Conservation (phyloP, 1,284 basidiomycete genomes). For the Moesziomyces parantarcticus region DNA sequence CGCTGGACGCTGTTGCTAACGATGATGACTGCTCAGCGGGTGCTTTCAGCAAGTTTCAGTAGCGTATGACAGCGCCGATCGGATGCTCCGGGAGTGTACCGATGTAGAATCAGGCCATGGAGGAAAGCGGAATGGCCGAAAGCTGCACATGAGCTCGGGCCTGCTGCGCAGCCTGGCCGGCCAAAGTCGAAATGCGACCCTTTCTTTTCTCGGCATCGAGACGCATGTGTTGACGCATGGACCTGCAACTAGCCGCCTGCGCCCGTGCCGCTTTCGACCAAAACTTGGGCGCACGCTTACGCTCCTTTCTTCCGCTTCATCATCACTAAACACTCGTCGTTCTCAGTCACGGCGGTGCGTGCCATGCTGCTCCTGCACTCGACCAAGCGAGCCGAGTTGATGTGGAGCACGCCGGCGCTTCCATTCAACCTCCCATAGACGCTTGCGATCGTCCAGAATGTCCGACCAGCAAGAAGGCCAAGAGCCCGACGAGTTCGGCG, state of each 20-base stretch:
- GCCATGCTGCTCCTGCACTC: not conserved
- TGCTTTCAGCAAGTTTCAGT: too few species aligned
- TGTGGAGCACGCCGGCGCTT: not conserved
- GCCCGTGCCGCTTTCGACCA: not conserved
- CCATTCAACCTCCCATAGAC: too few species aligned
- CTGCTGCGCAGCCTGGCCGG: too few species aligned
- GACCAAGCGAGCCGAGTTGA: not conserved
- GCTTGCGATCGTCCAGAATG: slow-evolving; percentile 9
- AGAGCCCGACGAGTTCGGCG: slow-evolving; percentile 48
- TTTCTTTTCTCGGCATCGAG: too few species aligned
- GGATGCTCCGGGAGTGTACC: too few species aligned
- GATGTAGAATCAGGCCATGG: too few species aligned
- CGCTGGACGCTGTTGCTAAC: not conserved
- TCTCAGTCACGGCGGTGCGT: not conserved
- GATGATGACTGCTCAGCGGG: not conserved
- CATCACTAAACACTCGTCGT: not conserved
- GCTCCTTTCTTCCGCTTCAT: not conserved
- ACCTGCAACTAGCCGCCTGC: not conserved
- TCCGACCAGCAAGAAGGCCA: slow-evolving; percentile 21
- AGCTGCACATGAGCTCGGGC: too few species aligned
- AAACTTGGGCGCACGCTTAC: too few species aligned
- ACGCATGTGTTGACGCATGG: too few species aligned
- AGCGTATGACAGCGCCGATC: too few species aligned
- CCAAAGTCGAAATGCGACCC: too few species aligned
- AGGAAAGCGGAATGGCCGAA: too few species aligned